Conservation (phyloP, 1,139 yeast species). For the Hemisphaericaspora xylanilytica region DNA sequence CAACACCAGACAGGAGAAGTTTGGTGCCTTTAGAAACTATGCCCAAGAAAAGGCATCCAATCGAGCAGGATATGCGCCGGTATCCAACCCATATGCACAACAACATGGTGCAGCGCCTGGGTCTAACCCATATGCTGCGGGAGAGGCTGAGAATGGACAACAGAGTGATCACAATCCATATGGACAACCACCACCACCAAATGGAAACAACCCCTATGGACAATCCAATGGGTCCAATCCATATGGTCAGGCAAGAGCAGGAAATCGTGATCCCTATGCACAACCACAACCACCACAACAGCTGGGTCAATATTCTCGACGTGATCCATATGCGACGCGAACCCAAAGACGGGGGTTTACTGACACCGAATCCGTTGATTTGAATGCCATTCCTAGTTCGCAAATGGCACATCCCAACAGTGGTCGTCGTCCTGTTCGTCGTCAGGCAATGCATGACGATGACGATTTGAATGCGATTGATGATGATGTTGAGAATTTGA, state of each 20-base stretch:
- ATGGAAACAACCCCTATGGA: conserved; percentile 14
- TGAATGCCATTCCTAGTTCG: conserved; percentile 42
- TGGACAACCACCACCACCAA: conserved; percentile 7
- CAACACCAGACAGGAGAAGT: conserved; percentile 47
- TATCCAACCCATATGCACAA: conserved; percentile 37
- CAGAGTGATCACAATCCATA: too few relatives aligned
- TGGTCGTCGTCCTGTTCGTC: conserved; percentile 24
- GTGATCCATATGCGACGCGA: conserved; percentile 11
- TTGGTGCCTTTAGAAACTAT: conserved; percentile 63
- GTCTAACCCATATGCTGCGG: conserved; percentile 19
- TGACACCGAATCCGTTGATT: conserved; percentile 40
- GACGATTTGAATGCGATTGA: conserved; percentile 43
- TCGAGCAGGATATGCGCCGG: conserved; percentile 48
- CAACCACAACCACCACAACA: conserved; percentile 1
- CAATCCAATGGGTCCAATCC: conserved; percentile 11
- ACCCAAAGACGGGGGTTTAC: conserved; percentile 3
- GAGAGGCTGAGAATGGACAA: conserved; percentile 14
- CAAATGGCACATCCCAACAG: conserved; percentile 22
- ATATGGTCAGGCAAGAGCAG: conserved; percentile 9
- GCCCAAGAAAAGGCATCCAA: conserved; percentile 48
- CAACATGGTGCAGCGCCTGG: conserved; percentile 16
- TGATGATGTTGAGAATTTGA: conserved; percentile 35
- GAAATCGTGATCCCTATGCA: conserved; percentile 5
- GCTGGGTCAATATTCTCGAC: conserved; percentile 3
- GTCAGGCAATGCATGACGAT: conserved; percentile 19